Conservation (phyloP, 257 asterid species). For the Lycium ferocissimum region DNA sequence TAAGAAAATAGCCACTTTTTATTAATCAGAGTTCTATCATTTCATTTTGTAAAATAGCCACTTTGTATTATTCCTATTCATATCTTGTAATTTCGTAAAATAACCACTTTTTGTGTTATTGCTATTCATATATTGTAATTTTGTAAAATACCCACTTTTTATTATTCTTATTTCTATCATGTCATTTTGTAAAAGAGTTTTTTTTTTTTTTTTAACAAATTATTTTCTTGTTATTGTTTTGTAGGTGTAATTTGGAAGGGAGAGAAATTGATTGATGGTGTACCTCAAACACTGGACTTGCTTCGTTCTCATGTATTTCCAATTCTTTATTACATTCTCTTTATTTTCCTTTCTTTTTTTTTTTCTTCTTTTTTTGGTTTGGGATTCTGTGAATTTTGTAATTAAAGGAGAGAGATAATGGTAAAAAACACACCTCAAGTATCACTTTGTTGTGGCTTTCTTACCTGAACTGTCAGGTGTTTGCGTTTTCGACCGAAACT, state of each 20-base stretch:
- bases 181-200: not conserved
- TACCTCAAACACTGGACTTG: constrained; percentile 66
- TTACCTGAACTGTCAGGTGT: no score
- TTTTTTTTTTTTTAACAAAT: not conserved
- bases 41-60: no score
- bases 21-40: no score
- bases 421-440: no score
- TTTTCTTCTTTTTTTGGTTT: not conserved
- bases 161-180: not conserved
- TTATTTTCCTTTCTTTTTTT: not conserved
- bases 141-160: not conserved
- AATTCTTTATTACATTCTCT: not conserved
- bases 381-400: not conserved
- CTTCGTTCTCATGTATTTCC: constrained; percentile 75
- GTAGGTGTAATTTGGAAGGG: constrained; percentile 96
- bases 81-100: not conserved
- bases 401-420: not conserved
- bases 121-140: not conserved
- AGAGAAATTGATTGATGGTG: constrained; percentile 82
- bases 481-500: no score
- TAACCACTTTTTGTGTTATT: no score
- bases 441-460: no score
- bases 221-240: not conserved
- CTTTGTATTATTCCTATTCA: not conserved
- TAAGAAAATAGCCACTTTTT: constrained; percentile 28